Evolutionary conservation across 2,329 filamentous ascomycete species (phyloP), one percentile per base, ranked within the genome.

Genomic region (Fusarium longipes): DNA sequence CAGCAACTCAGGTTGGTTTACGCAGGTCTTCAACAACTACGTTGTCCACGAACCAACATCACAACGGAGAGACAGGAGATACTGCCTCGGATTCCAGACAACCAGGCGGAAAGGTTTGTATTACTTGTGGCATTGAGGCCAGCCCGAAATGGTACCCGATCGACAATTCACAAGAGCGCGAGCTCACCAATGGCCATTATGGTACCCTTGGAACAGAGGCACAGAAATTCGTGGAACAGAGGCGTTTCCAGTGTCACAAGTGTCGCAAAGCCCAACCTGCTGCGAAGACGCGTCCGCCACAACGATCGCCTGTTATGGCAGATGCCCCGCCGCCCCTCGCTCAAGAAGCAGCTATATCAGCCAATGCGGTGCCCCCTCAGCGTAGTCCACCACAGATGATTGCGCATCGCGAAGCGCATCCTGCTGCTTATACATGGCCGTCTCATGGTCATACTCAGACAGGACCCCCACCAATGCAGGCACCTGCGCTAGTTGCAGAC

Each of bases 131-230:
- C 33, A 84, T 91, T 57, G 90, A 93, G 73, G 86, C 90, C 49
- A 93, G 89, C 70, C 91, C 91, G 6, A 90, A 86, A 73, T 93
- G 91, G 91, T 91, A 90, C 84, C 81, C 85, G 5, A 84, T 87
- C 54, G 82, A 86, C 68, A 79, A 83, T 65, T 75, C 75, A 0
- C 83, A 86, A 65, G 84, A 86, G 72, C 85, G 79, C 49, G 82
- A 80, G 67, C 80, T 85, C 40, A 83, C 77, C 43, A 87, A 85
- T 68, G 86, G 83, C 8, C 82, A 84, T 67, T 77, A 81, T 27
- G 84, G 82, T 40, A 77, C 75, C 39, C 77, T 86, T 51, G 84
- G 86, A 44, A 80, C 80, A n/a, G 86, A 88, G 71, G 86, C 85
- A 8, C 82, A 83, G 70, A 87, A 84, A 74, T 88, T 87, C 72